Percentiles rank a stretch among this genome's conserved stretches.
Conservation (phyloP, 768 basidiomycete species). For the Neoboletus magnificus region DNA sequence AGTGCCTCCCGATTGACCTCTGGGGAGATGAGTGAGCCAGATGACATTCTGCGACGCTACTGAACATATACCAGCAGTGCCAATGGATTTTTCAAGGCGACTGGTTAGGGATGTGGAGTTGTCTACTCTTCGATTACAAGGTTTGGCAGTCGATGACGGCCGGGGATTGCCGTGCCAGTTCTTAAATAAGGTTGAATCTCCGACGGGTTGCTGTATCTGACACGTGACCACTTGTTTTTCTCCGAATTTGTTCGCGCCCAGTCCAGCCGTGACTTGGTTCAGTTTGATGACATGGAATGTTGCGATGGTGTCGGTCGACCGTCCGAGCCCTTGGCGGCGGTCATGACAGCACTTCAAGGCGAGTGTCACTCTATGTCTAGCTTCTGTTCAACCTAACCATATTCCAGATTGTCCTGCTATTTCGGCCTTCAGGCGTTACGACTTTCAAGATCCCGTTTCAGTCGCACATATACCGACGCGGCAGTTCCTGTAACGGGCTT, state of each 20-base stretch:
- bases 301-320: slow-evolving; percentile 63
- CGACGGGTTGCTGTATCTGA: slow-evolving; percentile 11
- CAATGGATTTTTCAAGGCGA: slow-evolving; percentile 97
- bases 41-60: background rate
- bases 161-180: slow-evolving; percentile 31
- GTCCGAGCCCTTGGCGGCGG: slow-evolving; percentile 43
- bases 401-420: slow-evolving; percentile 2
- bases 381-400: background rate
- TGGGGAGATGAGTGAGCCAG: slow-evolving; percentile 26
- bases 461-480: background rate
- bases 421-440: background rate
- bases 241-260: background rate
- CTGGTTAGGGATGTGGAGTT: slow-evolving; percentile 27
- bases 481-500: background rate
- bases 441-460: background rate
- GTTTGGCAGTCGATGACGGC: slow-evolving; percentile 16
- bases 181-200: slow-evolving; percentile 27
- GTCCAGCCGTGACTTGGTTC: background rate
- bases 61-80: slow-evolving; percentile 60
- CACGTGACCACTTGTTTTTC: slow-evolving; percentile 10
- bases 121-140: slow-evolving; percentile 15
- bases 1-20: slow-evolving; percentile 96
- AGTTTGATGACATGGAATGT: slow-evolving; percentile 69
- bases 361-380: background rate
- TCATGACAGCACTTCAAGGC: slow-evolving; percentile 30